Base-by-base conservation (phyloP, 768 basidiomycete genomes). In the button mushroom (Agaricus bisporus) region DNA sequence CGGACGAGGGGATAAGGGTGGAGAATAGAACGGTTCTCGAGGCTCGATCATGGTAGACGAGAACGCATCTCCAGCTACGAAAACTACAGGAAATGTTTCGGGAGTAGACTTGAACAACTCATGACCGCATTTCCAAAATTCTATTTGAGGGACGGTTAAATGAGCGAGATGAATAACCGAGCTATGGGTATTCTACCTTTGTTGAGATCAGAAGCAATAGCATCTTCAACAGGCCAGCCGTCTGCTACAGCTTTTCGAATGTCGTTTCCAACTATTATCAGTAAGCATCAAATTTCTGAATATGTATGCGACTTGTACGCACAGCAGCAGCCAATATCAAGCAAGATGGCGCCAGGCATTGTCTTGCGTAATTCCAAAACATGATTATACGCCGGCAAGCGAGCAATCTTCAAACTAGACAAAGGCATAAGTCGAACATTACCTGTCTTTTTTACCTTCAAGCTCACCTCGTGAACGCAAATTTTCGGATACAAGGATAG, bases 61-160 rank as follows among this genome's bases (percentile, higher is more conserved):
- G 44, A 86, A 75, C 0, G 65, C 71, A 55, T 86, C 75, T 1
- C 84, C 85, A 10, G 71, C 63, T 17, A 86, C 48, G 60, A 87
- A 86, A 0, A 68, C 63, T 0, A 72, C 78, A 1, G 80, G 78
- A 63, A 80, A 85, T 0, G 73, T 71, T 32, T 73, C 66, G 0
- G 75, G 74, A 0, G 70, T 79, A 4, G 77, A 72, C 48, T 63
- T 73, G 66, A 83, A 87, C 11, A 86, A 69, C 35, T 76, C 68
- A 56, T 86, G 82, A 2, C 84, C 84, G 5, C 76, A 68, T 4
- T 78, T 70, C 83, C 82, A 85, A 56, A 81, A 79, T 8, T 67
- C 83, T 83, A 14, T n/a, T 4, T 4, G 9, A 12, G 18, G 5
- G 2, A n/a, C n/a, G 14, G 5, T n/a, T 49, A 15, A 17, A 20